These are phyloP conservation scores for Fusarium tupiense DNA, from an alignment of 2,329 filamentous ascomycete genomes.

Conservation along the genomic window DNA sequence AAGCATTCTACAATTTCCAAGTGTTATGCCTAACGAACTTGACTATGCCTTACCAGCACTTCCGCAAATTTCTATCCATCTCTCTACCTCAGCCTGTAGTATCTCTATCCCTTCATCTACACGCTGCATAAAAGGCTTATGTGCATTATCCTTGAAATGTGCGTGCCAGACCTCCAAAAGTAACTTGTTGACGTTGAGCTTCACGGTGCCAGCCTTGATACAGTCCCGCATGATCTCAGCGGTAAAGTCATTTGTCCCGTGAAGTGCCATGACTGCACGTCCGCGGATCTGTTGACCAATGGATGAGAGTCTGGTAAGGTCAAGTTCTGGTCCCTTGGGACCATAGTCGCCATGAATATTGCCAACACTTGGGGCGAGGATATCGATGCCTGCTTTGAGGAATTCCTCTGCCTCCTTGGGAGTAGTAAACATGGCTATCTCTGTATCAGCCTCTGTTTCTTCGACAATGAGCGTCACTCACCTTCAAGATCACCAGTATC, in stretches of 20 bases:
- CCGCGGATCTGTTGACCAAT: constrained; percentile 46
- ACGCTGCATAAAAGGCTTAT: constrained; percentile 6
- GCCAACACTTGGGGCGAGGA: constrained; percentile 78
- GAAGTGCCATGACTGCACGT: constrained; percentile 58
- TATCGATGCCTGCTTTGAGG: constrained; percentile 75
- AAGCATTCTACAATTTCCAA: not conserved
- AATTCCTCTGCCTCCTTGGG: constrained; percentile 76
- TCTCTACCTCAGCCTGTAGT: constrained; percentile 28
- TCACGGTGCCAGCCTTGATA: constrained; percentile 61
- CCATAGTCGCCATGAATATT: constrained; percentile 83
- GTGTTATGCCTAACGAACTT: not conserved
- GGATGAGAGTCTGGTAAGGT: constrained; percentile 57
- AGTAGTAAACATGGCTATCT: constrained; percentile 62
- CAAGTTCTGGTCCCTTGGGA: constrained; percentile 68
- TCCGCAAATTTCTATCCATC: constrained; percentile 31
- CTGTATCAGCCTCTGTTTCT: too few species aligned
- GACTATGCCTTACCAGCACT: constrained; percentile 26
- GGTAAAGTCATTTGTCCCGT: constrained; percentile 66
- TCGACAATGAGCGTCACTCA: not conserved
- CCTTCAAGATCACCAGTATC: constrained; percentile 62
- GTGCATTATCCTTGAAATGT: constrained; percentile 1
- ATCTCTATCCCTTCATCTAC: constrained; percentile 26
- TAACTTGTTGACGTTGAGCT: constrained; percentile 67
- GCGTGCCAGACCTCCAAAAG: constrained; percentile 51
- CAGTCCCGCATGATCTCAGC: constrained; percentile 60